Evolutionary conservation across 2,329 filamentous ascomycete species (phyloP).

Genomic region (Fusarium agapanthi): DNA sequence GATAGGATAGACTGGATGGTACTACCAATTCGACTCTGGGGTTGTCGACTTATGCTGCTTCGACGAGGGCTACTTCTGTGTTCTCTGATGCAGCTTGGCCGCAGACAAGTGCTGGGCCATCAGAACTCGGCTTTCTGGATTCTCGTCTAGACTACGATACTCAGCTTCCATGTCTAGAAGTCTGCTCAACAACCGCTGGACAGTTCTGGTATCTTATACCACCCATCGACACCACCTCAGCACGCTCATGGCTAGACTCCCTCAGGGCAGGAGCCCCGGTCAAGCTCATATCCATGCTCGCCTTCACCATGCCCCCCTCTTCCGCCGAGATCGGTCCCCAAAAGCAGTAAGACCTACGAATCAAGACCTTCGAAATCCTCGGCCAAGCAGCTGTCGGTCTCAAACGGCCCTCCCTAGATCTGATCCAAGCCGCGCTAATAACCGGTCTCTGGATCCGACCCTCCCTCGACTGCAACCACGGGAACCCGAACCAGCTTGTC

Average conservation of each 20-base stretch:
- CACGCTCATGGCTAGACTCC: slow-evolving; percentile 3
- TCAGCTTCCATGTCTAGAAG: not conserved
- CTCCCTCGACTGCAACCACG: slow-evolving; percentile 11
- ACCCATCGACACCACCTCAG: not conserved
- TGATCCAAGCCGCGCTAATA: slow-evolving; percentile 16
- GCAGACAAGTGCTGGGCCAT: not conserved
- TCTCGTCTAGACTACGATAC: slow-evolving; percentile 5
- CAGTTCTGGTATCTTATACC: slow-evolving; percentile 16
- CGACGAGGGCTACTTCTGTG: slow-evolving; percentile 14
- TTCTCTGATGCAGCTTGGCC: slow-evolving; percentile 6
- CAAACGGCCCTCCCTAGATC: slow-evolving; percentile 6
- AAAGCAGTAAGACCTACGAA: slow-evolving; percentile 2
- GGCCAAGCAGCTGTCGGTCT: slow-evolving; percentile 16
- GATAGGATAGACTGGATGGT: slow-evolving; percentile 8
- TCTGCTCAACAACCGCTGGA: not conserved
- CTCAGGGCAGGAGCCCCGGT: not conserved
- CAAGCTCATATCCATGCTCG: slow-evolving; percentile 15
- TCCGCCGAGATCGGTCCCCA: not conserved
- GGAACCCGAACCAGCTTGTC: not conserved
- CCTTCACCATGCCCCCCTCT: not conserved
- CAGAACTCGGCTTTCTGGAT: slow-evolving; percentile 13
- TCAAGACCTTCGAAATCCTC: slow-evolving; percentile 7
- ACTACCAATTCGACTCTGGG: slow-evolving; percentile 2
- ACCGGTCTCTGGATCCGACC: slow-evolving; percentile 11
- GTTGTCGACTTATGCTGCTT: not conserved